Conservation (phyloP, 345 rosid species). For the Eucalyptus coolabah region DNA sequence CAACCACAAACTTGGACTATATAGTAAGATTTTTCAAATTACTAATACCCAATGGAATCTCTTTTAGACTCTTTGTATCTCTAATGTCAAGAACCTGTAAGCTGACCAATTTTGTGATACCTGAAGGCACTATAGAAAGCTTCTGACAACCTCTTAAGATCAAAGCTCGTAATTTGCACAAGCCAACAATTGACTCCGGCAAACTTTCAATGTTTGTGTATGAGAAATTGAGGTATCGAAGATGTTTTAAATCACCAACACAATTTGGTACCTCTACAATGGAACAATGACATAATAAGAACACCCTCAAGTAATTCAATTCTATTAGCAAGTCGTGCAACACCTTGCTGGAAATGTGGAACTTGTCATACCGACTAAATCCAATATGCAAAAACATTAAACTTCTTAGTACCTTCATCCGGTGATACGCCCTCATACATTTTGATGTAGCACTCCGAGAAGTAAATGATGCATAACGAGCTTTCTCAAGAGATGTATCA, state of each 20-base stretch:
- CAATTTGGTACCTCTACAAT: accelerated
- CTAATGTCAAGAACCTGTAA: neutral
- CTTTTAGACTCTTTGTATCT: neutral
- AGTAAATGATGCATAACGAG: neutral
- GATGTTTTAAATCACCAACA: neutral
- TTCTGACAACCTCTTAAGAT: neutral
- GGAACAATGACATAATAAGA: neutral
- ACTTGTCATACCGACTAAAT: accelerated
- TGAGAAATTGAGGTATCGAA: neutral
- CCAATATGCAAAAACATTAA: accelerated
- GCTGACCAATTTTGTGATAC: neutral
- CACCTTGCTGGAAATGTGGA: neutral
- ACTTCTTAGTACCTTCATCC: neutral
- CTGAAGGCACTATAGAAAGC: neutral
- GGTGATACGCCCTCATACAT: accelerated
- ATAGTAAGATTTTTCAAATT: neutral
- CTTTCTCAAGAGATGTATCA: neutral
- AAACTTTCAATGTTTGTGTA: accelerated
- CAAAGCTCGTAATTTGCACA: neutral
- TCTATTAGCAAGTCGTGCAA: accelerated
- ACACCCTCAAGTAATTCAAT: neutral
- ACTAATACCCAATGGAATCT: neutral
- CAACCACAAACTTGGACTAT: neutral
- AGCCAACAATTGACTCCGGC: accelerated
- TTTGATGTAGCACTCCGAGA: accelerated